Base-by-base conservation (phyloP, 1,139 yeast genomes). In the Candida anutae region DNA sequence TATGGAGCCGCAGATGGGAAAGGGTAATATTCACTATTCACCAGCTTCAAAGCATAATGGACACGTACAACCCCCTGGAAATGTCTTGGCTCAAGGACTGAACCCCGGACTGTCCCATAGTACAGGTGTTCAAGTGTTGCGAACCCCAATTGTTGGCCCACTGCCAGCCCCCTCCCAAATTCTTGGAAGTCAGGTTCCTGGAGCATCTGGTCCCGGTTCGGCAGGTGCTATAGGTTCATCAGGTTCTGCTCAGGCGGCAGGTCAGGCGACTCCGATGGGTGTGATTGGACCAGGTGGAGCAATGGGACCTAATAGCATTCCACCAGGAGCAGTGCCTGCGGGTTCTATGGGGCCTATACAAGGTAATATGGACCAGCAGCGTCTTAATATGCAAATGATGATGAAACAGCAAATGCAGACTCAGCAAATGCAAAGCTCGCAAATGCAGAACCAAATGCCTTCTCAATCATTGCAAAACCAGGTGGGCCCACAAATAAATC, bases 301-400 rank as follows among this genome's bases (percentile, higher is more conserved):
- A 11, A 17, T 17, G 19, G 9, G 10, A 8, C 9, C 19, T 17
- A 39, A 32, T 13, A 34, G 30, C 16, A 25, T 23, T 5, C 39
- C 27, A 20, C 42, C 26, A 15, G 36, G 32, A 13, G 26, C 24
- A 21, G 38, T 29, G 10, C 38, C 37, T n/a, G 33, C 27, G 28
- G 29, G 20, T 30, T 31, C 27, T 33, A 8, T 17, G 19, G 19
- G 9, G 10, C 10, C 19, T 17, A 8, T 17, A 17, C 19, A 17
- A 17, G 19, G 19, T 10, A 8, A 17, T 28, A 19, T 43, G 41
- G 25, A 12, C 11, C 50, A 45, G 28, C 51, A 45, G 28, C 40
- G 48, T 21, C 35, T 40, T 17, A 39, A 42, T 46, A 43, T 45
- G 46, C 51, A 45, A 28, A 40, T 46, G 47, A 42, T 46, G 48